These are phyloP conservation scores for Peronospora belbahrii DNA, from an alignment of 352 stramenopile genomes.

Conservation along the genomic window DNA sequence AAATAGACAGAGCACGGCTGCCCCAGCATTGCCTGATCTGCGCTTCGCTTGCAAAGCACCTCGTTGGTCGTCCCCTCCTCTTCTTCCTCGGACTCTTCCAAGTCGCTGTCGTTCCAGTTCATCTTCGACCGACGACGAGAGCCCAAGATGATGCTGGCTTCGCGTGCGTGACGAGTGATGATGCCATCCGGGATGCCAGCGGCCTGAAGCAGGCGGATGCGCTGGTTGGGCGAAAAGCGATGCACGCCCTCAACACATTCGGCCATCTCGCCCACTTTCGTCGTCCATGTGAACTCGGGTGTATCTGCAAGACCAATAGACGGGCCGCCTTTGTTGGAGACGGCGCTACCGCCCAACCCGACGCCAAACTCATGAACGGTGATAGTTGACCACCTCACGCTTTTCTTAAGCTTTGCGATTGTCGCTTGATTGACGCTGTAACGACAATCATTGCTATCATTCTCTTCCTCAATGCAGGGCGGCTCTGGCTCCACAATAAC, in stretches of 20 bases:
- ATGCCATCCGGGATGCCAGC: conserved; percentile 54
- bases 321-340: conserved; percentile 50
- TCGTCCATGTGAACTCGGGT: conserved; percentile 63
- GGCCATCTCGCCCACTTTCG: conserved; percentile 58
- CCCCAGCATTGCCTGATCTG: conserved; percentile 36
- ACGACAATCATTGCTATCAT: background rate
- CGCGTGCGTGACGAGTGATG: conserved; percentile 54
- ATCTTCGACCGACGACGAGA: conserved; percentile 36
- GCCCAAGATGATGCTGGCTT: conserved; percentile 60
- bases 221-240: conserved; percentile 50
- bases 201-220: conserved; percentile 43
- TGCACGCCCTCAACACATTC: conserved; percentile 56
- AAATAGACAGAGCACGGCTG: conserved; percentile 40
- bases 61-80: conserved; percentile 9
- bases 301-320: conserved; percentile 47
- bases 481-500: conserved; percentile 1
- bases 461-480: background rate
- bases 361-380: conserved; percentile 58
- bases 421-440: background rate
- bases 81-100: conserved; percentile 8
- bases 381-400: conserved; percentile 32
- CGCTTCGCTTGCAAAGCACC: conserved; percentile 32
- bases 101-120: conserved; percentile 13
- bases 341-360: conserved; percentile 43
- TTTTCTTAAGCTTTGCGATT: conserved; percentile 15